phyloP scores from a whole-genome alignment of 1,139 yeast genomes.

The Suhomyces anneliseae region DNA sequence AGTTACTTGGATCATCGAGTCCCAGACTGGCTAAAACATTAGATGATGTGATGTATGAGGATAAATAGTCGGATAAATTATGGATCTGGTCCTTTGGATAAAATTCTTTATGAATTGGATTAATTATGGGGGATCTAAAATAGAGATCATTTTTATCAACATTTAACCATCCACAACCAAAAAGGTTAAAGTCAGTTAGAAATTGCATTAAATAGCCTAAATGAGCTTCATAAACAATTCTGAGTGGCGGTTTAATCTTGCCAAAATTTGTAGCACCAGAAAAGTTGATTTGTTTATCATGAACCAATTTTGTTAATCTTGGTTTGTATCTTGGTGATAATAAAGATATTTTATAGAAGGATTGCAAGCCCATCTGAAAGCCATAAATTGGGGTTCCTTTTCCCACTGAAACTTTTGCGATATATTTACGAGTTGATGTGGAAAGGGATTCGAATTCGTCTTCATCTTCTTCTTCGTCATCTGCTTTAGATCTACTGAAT shows the following conservation, averaged over 20 bases:
- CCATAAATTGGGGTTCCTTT: conserved; percentile 86
- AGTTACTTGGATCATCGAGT: conserved; percentile 20
- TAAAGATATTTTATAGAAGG: conserved; percentile 67
- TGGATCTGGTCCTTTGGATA: conserved; percentile 5
- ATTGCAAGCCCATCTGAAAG: conserved; percentile 61
- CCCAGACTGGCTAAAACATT: conserved; percentile 23
- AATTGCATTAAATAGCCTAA: conserved; percentile 77
- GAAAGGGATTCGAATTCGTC: conserved; percentile 12
- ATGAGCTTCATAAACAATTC: conserved; percentile 67
- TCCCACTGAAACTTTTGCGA: conserved; percentile 66
- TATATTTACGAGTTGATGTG: conserved; percentile 33
- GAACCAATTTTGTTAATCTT: conserved; percentile 54
- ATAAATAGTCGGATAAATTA: conserved; percentile 15
- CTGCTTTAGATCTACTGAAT: conserved; percentile 7
- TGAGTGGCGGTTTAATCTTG: not conserved
- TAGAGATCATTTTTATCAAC: conserved; percentile 16
- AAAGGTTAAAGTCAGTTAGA: conserved; percentile 76
- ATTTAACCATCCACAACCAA: conserved; percentile 79
- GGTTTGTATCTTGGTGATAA: conserved; percentile 62
- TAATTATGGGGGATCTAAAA: conserved; percentile 15
- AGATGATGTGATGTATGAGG: conserved; percentile 17
- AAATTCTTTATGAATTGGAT: conserved; percentile 4
- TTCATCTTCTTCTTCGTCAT: conserved; percentile 13
- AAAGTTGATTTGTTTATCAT: conserved; percentile 5
- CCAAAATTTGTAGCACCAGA: conserved; percentile 16